Percentiles rank a stretch among this genome's conserved stretches.
phyloP scores from a whole-genome alignment of 208 protist genomes.

The Trypanosoma boissoni region DNA sequence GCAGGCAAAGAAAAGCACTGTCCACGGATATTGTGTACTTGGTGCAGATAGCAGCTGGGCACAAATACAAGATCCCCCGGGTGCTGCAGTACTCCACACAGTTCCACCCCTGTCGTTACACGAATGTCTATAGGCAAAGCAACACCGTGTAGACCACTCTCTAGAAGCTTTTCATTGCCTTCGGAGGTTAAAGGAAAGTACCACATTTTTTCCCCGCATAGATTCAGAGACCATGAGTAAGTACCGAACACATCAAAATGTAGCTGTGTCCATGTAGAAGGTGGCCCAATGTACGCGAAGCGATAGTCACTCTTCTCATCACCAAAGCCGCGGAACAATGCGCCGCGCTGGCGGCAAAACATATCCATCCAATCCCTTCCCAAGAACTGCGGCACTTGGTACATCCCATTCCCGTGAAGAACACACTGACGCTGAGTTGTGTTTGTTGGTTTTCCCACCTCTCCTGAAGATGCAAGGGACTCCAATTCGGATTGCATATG shows the following conservation, averaged over 20 bases:
- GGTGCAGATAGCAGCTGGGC: constrained; percentile 66
- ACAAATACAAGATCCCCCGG: constrained; percentile 86
- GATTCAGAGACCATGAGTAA: constrained; percentile 88
- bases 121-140: constrained; percentile 56
- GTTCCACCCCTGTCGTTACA: constrained; percentile 44
- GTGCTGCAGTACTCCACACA: constrained; percentile 53
- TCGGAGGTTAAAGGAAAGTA: constrained; percentile 51
- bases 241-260: constrained; percentile 88
- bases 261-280: constrained; percentile 63
- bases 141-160: constrained; percentile 26
- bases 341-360: constrained; percentile 31
- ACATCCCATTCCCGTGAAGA: constrained; percentile 45
- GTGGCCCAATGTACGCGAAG: constrained; percentile 79
- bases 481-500: constrained; percentile 61
- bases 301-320: constrained; percentile 68
- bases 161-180: constrained; percentile 47
- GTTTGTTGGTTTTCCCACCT: background rate
- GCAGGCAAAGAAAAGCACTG: constrained; percentile 24
- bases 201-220: constrained; percentile 82
- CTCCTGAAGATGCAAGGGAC: background rate
- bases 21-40: constrained; percentile 82
- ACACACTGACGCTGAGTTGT: background rate
- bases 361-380: constrained; percentile 79
- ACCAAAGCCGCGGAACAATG: constrained; percentile 41
- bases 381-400: constrained; percentile 65